Evolutionary conservation across 2,329 filamentous ascomycete genomes (phyloP).

Genomic region (Trichoderma sp.): DNA sequence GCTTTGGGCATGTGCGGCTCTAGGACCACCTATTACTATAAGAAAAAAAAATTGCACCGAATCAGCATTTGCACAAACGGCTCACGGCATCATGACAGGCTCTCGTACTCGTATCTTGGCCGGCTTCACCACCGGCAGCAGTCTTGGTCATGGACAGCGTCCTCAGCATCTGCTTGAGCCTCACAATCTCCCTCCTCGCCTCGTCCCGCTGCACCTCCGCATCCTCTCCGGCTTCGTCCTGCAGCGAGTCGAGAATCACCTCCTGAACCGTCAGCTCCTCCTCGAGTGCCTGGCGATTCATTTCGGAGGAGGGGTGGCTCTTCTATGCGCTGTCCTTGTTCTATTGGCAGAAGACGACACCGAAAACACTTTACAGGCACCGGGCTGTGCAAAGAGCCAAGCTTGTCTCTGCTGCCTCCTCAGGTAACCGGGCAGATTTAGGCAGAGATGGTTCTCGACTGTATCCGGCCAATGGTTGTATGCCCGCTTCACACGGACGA

Average conservation of each 20-base stretch:
- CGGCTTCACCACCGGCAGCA: background rate
- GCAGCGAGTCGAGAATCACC: constrained; percentile 44
- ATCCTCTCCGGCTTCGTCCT: constrained; percentile 26
- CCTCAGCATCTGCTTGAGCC: constrained; percentile 33
- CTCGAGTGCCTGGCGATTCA: constrained; percentile 30
- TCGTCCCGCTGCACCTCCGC: constrained; percentile 32
- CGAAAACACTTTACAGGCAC: background rate
- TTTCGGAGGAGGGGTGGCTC: background rate
- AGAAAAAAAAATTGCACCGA: background rate
- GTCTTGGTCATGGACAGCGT: background rate
- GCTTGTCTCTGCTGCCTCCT: background rate
- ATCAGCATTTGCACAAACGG: background rate
- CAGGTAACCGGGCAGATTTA: background rate
- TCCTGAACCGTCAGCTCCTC: constrained; percentile 44
- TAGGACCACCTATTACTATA: background rate
- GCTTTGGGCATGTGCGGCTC: background rate
- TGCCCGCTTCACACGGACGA: background rate
- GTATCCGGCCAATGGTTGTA: background rate
- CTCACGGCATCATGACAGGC: background rate
- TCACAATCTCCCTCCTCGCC: constrained; percentile 29
- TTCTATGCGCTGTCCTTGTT: background rate
- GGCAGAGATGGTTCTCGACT: background rate
- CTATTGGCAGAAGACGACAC: background rate
- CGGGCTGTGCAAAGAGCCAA: background rate
- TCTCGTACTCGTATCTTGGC: background rate